Base-by-base conservation (phyloP, 352 stramenopile species). In the Thalassiosira livingstoniorum region DNA sequence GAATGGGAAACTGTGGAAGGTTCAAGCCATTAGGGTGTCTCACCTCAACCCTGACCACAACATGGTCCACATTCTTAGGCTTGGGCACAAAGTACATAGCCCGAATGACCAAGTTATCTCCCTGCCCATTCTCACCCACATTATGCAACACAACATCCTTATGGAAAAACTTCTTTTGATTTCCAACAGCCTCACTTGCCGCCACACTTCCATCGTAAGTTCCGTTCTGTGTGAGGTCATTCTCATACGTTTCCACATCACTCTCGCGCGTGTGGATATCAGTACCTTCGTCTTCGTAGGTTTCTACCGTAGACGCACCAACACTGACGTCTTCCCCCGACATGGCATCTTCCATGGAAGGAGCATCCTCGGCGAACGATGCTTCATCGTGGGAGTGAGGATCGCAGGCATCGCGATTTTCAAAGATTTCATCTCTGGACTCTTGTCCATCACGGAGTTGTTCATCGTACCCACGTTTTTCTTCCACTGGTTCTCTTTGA, bases 111-210 rank as follows among this genome's bases (percentile, higher is more conserved):
- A 74, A 74, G 37, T 74, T 53, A 74, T 64, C 58, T 23, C 47
- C 34, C 2, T 18, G 0, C 53, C 35, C 58, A 55, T 74, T 57
- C 15, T 74, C 65, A 15, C 32, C 43, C 4, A 74, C 54, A 25
- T 74, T 57, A 29, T 74, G 65, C 18, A 74, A 29, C 31, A 74
- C 65, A 18, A 74, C 65, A 74, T 74, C 65, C 35, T 74, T 74
- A 18, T 74, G 65, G 32, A 74, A 74, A 21, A 74, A 74, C 51
- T 74, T 74, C 51, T 74, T 74, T 23, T 74, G 65, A 29, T 74
- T 39, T 15, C 47, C 65, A 23, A 64, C 25, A 1, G 65, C 65
- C 4, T 63, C 29, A 55, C 37, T 55, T 0, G 65, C 65, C 4
- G 65, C 65, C 31, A 64, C 32, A 15, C 37, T 61, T 27, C 32